These are phyloP conservation scores for Toxicodendron radicans DNA, from an alignment of 345 rosid species.

Conservation along the genomic window DNA sequence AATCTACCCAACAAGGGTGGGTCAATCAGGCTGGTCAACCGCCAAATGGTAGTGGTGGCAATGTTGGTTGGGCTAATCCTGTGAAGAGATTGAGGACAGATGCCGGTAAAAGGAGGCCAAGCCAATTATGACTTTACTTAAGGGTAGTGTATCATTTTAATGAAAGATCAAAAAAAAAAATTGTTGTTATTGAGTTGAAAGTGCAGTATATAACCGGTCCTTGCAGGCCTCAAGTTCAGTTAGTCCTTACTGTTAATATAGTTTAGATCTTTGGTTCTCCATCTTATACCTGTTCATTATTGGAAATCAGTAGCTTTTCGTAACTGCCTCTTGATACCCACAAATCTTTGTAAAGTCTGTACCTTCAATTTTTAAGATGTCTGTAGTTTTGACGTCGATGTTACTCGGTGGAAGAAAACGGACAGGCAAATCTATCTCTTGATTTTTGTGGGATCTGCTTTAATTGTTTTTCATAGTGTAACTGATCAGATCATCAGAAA, in stretches of 20 bases:
- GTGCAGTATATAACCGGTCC: conserved; percentile 21
- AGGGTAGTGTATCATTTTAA: conserved; percentile 21
- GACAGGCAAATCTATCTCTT: no score
- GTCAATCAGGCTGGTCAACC: conserved; percentile 63
- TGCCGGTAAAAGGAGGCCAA: conserved; percentile 86
- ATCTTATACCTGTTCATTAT: conserved; percentile 29
- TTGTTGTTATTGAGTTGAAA: conserved; percentile 21
- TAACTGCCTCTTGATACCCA: conserved; percentile 16
- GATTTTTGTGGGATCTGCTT: no score
- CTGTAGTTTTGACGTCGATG: background rate
- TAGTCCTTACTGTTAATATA: conserved; percentile 32
- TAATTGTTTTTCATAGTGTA: no score
- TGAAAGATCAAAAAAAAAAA: background rate
- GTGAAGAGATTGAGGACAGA: conserved; percentile 96
- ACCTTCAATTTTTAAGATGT: background rate
- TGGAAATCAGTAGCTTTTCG: conserved; percentile 27
- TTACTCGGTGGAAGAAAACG: no score
- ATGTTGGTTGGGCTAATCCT: conserved; percentile 98
- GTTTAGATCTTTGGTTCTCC: conserved; percentile 33
- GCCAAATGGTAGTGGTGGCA: conserved; percentile 52
- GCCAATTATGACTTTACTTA: conserved; percentile 56
- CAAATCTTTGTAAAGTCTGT: background rate
- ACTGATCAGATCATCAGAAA: no score
- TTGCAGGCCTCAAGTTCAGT: conserved; percentile 30
- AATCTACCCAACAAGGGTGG: conserved; percentile 64